Base-by-base conservation (phyloP, 331 rosid species). In the Quercus lobata region DNA sequence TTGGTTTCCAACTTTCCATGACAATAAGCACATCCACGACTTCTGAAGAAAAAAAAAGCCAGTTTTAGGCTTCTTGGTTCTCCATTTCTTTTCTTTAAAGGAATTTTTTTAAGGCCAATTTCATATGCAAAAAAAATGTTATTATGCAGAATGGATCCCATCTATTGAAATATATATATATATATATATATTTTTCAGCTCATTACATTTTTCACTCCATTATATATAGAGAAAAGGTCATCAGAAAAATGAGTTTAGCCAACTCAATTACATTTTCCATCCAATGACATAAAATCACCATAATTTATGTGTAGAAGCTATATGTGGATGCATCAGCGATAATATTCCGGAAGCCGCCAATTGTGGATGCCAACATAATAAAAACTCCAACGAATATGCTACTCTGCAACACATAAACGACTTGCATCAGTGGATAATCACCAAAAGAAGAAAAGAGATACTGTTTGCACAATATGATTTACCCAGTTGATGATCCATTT, bases 401-500 rank as follows among this genome's bases (percentile, higher is more conserved):
- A 58, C 24, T 87, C 97, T 94, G 92, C 69, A 82, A 69, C 14
- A 60, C 41, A 70, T 54, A 76, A 15, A 41, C 56, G 49, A 37
- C 78, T 29, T 5, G 57, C 69, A 49, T 82, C 49, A 74, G n/a
- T 62, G 9, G 73, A 55, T 30, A 9, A 68, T 34, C 16, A 32
- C 52, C 72, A 10, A 35, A 68, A 19, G 30, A 69, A 32, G 72
- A 68, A 55, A 55, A 29, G 66, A 61, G 19, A 57, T 72, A 74
- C 41, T 60, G 35, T 16, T 79, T 24, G 72, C 54, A 44, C 63
- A 8, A 34, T 49, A n/a, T 44, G 24, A 16, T 49, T 74, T 94
- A 95, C 98, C 98, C 97, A 95, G 76, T 95, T 95, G 86, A 95
- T 84, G 80, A 95, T 84, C 98, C 98, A 95, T 19, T 79, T 89